Evolutionary conservation across 139 green algal genomes (phyloP), one percentile per base, ranked within the genome.

Genomic region (Asterochloris sp.): DNA sequence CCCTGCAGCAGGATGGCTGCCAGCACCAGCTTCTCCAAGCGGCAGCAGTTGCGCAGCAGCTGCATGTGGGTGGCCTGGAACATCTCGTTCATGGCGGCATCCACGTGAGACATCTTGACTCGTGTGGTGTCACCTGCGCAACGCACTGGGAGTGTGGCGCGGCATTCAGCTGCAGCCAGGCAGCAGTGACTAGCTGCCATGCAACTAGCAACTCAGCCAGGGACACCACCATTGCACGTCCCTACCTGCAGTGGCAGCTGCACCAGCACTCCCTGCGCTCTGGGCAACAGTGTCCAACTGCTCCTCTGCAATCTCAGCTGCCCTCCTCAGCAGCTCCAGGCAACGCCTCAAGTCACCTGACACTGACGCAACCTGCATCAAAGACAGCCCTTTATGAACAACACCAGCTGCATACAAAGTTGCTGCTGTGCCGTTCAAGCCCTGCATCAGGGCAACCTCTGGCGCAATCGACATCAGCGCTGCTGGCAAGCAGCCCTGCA

Each of bases 321-420:
- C 84, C 69, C 82, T 84, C 71, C 76, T 78, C 79, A 88, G 91
- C 84, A 98, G 83, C 90, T 97, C 92, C 82, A 97, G 83, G 54
- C 84, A 89, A 0, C 94, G 89, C 11, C 93, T 88, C 66, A 94
- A 88, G 76, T 98, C 94, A 15, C 94, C 94, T 28, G 90, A 92
- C 76, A 82, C 81, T 11, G 82, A 69, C 15, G 82, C 80, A 27
- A 82, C 69, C 80, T 83, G 80, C 21, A 66, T 19, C 29, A 19
- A 62, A 11, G 24, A 76, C 24, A 27, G 21, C 23, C 13, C 68
- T 54, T 17, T 1, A 10, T 76, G 12, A 28, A 67, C 61, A 21
- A 2, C 71, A 29, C 2, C 8, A 62, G 16, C 63, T 74, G 27
- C 16, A 6, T 54, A 54, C 38, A 54, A 6, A 54, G 38, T 54